Evolutionary conservation across 2,329 filamentous ascomycete genomes (phyloP).

Genomic region (Colletotrichum lini): DNA sequence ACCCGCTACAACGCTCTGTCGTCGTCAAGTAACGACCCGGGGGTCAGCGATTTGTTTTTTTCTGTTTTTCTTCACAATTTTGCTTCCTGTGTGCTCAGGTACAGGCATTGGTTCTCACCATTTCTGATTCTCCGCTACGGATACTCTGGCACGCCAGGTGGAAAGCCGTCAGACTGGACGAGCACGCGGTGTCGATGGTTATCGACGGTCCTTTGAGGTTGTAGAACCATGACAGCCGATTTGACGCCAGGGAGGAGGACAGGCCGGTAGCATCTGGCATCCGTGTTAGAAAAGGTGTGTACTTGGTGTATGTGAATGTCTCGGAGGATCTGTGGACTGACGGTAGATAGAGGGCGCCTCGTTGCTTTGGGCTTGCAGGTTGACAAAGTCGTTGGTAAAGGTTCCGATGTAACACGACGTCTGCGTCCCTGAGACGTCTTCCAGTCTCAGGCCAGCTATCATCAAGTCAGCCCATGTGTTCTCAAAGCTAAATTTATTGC

Average conservation of each 20-base stretch:
- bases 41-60: too few relatives aligned
- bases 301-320: constrained; percentile 47
- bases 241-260: constrained; percentile 51
- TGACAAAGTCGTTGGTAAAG: constrained; percentile 52
- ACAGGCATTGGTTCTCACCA: constrained; percentile 7
- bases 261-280: constrained; percentile 63
- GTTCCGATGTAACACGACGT: constrained; percentile 54
- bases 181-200: constrained; percentile 55
- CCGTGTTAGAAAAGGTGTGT: constrained; percentile 57
- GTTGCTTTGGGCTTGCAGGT: constrained; percentile 46
- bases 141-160: constrained; percentile 52
- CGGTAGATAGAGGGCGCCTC: constrained; percentile 43
- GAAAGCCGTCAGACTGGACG: constrained; percentile 50
- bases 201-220: constrained; percentile 51
- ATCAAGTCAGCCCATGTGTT: neutral
- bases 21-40: too few relatives aligned
- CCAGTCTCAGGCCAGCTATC: constrained; percentile 53
- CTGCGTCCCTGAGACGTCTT: constrained; percentile 50
- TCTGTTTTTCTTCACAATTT: too few relatives aligned
- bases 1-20: constrained; percentile 43
- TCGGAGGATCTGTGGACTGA: constrained; percentile 46
- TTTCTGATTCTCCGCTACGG: constrained; percentile 48
- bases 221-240: constrained; percentile 47
- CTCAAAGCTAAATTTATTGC: constrained; percentile 46
- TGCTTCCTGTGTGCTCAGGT: too few relatives aligned